phyloP scores from a whole-genome alignment of 768 basidiomycete species.

The Baorangia bicolor region DNA sequence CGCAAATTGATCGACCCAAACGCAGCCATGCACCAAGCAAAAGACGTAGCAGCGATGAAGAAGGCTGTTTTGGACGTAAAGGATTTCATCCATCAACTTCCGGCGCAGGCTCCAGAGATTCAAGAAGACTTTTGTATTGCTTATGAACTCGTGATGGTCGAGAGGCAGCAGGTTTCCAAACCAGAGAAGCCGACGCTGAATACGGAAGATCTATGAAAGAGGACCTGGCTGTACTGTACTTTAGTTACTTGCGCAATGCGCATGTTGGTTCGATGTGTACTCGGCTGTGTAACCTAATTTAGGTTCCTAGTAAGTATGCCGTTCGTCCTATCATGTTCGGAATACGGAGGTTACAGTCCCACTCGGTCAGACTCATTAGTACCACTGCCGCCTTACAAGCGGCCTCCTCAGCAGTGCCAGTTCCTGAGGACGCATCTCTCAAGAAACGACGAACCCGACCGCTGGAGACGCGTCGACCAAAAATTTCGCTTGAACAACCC shows the following conservation, averaged over 20 bases:
- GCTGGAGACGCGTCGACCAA: slow-evolving; percentile 43
- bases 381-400: slow-evolving; percentile 5
- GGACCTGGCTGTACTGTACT: background rate
- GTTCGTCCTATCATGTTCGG: slow-evolving; percentile 16
- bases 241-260: slow-evolving; percentile 26
- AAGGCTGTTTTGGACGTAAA: slow-evolving; percentile 26
- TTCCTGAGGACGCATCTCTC: slow-evolving; percentile 2
- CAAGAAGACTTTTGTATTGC: slow-evolving; percentile 29
- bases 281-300: too few relatives aligned
- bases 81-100: slow-evolving; percentile 28
- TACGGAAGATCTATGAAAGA: slow-evolving; percentile 22
- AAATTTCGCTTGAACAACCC: slow-evolving; percentile 50
- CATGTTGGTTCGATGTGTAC: too few relatives aligned
- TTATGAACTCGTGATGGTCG: slow-evolving; percentile 34
- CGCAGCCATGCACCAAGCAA: slow-evolving; percentile 28
- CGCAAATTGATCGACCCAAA: slow-evolving; percentile 34
- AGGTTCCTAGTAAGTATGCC: too few relatives aligned
- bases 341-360: slow-evolving; percentile 10
- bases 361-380: slow-evolving; percentile 3
- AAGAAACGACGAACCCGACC: slow-evolving; percentile 11
- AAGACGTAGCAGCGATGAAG: slow-evolving; percentile 29
- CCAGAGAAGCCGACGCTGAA: slow-evolving; percentile 25
- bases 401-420: slow-evolving; percentile 2
- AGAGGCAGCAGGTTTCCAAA: slow-evolving; percentile 4
- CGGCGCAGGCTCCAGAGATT: slow-evolving; percentile 19